phyloP scores from a whole-genome alignment of 768 basidiomycete genomes.

The Lentinus brumalis region DNA sequence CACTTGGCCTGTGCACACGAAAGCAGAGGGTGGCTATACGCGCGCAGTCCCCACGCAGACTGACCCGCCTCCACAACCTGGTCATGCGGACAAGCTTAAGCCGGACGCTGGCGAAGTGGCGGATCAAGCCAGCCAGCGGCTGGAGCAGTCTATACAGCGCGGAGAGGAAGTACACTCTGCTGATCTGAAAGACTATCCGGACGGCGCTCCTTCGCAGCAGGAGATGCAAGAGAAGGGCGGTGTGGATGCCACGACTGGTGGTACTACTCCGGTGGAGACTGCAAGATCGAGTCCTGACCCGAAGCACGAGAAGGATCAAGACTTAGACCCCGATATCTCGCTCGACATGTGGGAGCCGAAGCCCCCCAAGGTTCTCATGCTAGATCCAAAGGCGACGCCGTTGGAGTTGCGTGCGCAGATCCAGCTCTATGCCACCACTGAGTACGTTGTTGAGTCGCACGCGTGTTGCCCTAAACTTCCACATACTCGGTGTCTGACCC shows the following conservation, averaged over 20 bases:
- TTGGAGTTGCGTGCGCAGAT: conserved; percentile 64
- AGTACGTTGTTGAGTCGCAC: conserved; percentile 41
- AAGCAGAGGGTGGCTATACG: conserved; percentile 25
- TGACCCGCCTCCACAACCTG: conserved; percentile 49
- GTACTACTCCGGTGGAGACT: neutral
- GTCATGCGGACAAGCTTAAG: conserved; percentile 49
- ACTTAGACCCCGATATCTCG: conserved; percentile 12
- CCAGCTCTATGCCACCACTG: conserved; percentile 76
- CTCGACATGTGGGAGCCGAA: conserved; percentile 50
- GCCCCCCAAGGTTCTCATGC: conserved; percentile 59
- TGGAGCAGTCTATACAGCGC: conserved; percentile 24
- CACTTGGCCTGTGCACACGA: conserved; percentile 56
- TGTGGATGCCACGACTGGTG: neutral
- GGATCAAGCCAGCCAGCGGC: conserved; percentile 19
- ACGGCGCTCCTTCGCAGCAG: conserved; percentile 18
- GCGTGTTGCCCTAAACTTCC: neutral
- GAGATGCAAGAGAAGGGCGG: conserved; percentile 13
- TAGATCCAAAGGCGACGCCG: conserved; percentile 43
- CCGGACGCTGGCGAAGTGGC: conserved; percentile 34
- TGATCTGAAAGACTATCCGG: conserved; percentile 22
- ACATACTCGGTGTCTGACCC: neutral
- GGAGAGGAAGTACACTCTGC: conserved; percentile 18
- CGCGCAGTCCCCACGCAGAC: conserved; percentile 41
- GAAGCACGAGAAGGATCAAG: conserved; percentile 2
- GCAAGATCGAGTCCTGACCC: neutral